phyloP scores from a whole-genome alignment of 345 rosid species.

The Dimocarpus longan region DNA sequence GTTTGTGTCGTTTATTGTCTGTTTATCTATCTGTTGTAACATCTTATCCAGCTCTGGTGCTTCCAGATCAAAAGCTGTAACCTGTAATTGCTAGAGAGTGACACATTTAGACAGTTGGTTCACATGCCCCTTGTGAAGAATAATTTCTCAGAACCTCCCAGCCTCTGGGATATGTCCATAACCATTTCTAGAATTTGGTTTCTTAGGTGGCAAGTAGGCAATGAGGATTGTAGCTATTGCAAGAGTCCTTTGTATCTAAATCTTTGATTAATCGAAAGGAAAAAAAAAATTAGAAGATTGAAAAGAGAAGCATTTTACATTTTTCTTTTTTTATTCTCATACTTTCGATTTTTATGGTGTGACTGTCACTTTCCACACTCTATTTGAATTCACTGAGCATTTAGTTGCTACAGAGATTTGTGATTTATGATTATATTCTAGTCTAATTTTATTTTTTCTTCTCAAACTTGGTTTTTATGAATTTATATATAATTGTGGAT shows the following conservation, averaged over 20 bases:
- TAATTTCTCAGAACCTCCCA: conserved; percentile 29
- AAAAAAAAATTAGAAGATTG: neutral
- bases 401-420: too few relatives aligned
- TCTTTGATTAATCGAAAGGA: conserved; percentile 7
- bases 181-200: conserved; percentile 24
- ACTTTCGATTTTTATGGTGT: neutral
- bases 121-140: conserved; percentile 19
- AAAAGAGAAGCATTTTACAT: neutral
- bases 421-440: too few relatives aligned
- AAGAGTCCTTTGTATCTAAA: conserved; percentile 26
- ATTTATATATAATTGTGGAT: too few relatives aligned
- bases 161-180: conserved; percentile 20
- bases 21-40: conserved; percentile 38
- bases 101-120: conserved; percentile 24
- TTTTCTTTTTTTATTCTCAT: neutral
- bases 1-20: neutral
- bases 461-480: too few relatives aligned
- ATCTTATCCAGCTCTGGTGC: conserved; percentile 40
- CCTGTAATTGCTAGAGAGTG: conserved; percentile 31
- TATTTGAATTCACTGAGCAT: neutral
- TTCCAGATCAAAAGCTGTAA: conserved; percentile 32
- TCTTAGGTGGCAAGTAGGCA: conserved; percentile 28
- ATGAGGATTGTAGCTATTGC: conserved; percentile 27
- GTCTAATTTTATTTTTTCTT: too few relatives aligned
- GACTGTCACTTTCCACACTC: neutral